Percentiles rank a stretch among this genome's conserved stretches.
These are phyloP conservation scores for Waltiozyma sp. DNA, from an alignment of 1,139 yeast genomes.

Conservation along the genomic window DNA sequence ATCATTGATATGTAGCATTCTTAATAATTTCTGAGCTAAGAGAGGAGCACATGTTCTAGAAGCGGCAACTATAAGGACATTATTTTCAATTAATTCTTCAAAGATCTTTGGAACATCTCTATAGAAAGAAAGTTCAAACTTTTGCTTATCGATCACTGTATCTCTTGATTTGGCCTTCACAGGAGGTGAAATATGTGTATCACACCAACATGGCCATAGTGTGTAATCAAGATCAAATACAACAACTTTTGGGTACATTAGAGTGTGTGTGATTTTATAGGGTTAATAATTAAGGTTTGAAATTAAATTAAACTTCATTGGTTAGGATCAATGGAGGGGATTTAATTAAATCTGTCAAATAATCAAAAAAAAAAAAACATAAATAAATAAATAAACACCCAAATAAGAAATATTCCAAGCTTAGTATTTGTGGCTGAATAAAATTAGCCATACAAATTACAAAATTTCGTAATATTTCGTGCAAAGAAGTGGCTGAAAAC, in stretches of 20 bases:
- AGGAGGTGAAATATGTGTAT: constrained; percentile 59
- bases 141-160: constrained; percentile 25
- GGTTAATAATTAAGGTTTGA: too few relatives aligned
- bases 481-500: too few relatives aligned
- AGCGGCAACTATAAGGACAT: constrained; percentile 47
- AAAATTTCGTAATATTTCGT: not conserved
- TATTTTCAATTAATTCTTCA: constrained; percentile 28
- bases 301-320: too few relatives aligned
- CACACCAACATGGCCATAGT: constrained; percentile 65
- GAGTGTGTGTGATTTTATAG: too few relatives aligned
- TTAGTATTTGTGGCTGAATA: not conserved
- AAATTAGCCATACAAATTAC: not conserved
- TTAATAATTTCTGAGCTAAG: constrained; percentile 46
- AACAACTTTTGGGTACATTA: constrained; percentile 44
- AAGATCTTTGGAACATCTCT: constrained; percentile 52
- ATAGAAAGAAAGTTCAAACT: constrained; percentile 40
- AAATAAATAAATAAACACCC: not conserved
- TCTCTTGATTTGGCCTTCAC: constrained; percentile 20
- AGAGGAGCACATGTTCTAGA: constrained; percentile 53
- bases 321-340: too few relatives aligned
- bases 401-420: not conserved
- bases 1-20: constrained; percentile 35
- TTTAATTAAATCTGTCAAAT: too few relatives aligned
- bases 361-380: too few relatives aligned
- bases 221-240: constrained; percentile 74